phyloP scores from a whole-genome alignment of 73 alveolate genomes.

The Uronychia binucleata region DNA sequence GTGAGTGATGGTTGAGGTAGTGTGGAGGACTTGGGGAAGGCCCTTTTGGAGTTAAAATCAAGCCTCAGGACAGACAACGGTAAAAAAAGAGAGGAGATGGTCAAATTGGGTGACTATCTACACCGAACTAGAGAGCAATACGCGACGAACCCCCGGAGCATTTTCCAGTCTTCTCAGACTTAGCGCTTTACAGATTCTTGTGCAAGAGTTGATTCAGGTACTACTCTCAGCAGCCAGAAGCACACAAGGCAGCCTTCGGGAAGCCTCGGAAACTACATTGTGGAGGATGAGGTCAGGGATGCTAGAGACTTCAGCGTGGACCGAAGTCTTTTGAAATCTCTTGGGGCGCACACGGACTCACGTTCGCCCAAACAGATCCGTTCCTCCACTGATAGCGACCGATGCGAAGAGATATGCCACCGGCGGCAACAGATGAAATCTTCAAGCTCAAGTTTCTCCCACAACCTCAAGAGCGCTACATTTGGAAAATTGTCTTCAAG shows the following conservation, averaged over 20 bases:
- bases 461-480: background rate
- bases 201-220: background rate
- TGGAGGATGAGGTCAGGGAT: background rate
- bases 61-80: too few relatives aligned
- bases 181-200: too few relatives aligned
- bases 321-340: background rate
- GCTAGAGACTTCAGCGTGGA: background rate
- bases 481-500: background rate
- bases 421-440: background rate
- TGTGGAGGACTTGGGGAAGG: too few relatives aligned
- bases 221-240: background rate
- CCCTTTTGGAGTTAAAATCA: too few relatives aligned
- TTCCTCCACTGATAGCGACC: background rate
- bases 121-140: too few relatives aligned
- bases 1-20: too few relatives aligned
- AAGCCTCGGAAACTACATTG: background rate
- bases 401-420: background rate
- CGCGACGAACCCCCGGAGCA: too few relatives aligned
- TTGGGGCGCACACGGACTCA: background rate
- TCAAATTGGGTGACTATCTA: too few relatives aligned
- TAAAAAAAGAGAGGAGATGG: too few relatives aligned
- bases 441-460: background rate
- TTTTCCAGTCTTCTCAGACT: too few relatives aligned
- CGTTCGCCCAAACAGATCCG: background rate
- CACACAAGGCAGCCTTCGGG: background rate